Percentiles rank a stretch among this genome's conserved stretches.
Evolutionary conservation across 352 stramenopile genomes (phyloP).

Genomic region (Pythium apleroticum): DNA sequence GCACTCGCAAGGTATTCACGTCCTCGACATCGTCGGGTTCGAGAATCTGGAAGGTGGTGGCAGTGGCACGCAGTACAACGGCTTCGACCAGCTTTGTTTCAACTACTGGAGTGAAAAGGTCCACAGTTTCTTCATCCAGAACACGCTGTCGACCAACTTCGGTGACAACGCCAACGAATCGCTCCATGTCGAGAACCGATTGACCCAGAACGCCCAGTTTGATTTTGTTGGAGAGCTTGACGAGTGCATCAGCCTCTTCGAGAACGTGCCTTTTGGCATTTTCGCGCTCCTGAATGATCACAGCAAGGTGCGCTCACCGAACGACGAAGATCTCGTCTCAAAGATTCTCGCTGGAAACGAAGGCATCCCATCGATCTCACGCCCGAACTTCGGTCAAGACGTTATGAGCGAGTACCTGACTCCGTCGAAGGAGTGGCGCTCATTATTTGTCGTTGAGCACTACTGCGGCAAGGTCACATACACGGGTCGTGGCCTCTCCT

Average conservation of each 20-base stretch:
- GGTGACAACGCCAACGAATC: constrained; percentile 58
- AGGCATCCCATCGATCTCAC: constrained; percentile 41
- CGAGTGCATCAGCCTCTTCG: constrained; percentile 67
- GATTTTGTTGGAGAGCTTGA: constrained; percentile 56
- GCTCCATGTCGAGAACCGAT: constrained; percentile 58
- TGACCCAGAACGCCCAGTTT: constrained; percentile 57
- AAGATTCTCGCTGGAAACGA: constrained; percentile 80
- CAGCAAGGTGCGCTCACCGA: constrained; percentile 56
- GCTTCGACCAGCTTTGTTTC: constrained; percentile 78
- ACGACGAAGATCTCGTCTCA: constrained; percentile 78
- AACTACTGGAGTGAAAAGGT: constrained; percentile 89
- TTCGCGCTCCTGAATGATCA: constrained; percentile 73
- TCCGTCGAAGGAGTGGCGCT: constrained; percentile 71
- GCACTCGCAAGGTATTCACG: constrained; percentile 77
- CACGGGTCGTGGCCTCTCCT: constrained; percentile 62
- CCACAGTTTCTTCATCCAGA: constrained; percentile 78
- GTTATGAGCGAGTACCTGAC: constrained; percentile 64
- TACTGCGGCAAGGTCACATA: constrained; percentile 75
- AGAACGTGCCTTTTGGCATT: constrained; percentile 72
- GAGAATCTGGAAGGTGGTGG: constrained; percentile 45
- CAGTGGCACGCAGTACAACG: constrained; percentile 42
- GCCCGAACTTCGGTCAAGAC: constrained; percentile 58
- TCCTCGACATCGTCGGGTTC: constrained; percentile 80
- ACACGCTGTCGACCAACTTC: constrained; percentile 65
- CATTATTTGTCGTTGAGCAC: constrained; percentile 77